Evolutionary conservation across 192 early-diverging fungal genomes (phyloP).

Genomic region (Coemansia sp.): DNA sequence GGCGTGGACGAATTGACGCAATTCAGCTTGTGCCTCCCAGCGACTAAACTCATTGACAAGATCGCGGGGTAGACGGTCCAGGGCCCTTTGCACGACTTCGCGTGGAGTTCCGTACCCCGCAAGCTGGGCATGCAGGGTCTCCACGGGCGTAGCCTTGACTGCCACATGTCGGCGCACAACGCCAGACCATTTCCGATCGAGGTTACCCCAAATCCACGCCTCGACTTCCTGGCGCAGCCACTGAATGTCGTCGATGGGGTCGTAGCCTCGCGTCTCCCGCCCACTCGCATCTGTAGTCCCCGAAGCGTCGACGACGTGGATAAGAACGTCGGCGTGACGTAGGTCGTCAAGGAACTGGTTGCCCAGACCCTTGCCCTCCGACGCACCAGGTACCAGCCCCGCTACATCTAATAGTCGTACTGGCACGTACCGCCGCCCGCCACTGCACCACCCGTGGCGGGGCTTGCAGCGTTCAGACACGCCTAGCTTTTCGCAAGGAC

Average conservation of each 20-base stretch:
- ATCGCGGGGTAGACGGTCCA: conserved; percentile 24
- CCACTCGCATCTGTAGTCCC: conserved; percentile 80
- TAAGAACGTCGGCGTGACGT: conserved; percentile 72
- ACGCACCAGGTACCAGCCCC: conserved; percentile 81
- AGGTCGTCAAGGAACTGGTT: conserved; percentile 85
- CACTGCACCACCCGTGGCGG: conserved; percentile 70
- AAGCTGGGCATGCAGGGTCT: conserved; percentile 52
- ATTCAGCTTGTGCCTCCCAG: neutral
- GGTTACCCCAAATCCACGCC: conserved; percentile 73
- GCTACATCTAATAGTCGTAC: conserved; percentile 80
- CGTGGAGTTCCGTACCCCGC: conserved; percentile 48
- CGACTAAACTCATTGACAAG: neutral
- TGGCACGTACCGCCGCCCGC: conserved; percentile 69
- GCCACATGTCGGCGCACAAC: conserved; percentile 70
- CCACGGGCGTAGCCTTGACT: conserved; percentile 38
- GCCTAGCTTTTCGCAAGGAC: conserved; percentile 65
- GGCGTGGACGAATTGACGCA: conserved; percentile 61
- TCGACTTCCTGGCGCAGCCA: conserved; percentile 79
- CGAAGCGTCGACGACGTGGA: conserved; percentile 85
- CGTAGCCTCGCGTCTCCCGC: conserved; percentile 77
- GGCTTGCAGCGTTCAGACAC: conserved; percentile 65
- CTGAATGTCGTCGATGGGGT: conserved; percentile 81
- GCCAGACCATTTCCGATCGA: conserved; percentile 67
- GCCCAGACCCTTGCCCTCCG: conserved; percentile 71
- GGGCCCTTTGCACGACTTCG: conserved; percentile 30